A percentile compares a stretch with the other conserved stretches of the same genome.
Evolutionary conservation across 176 grass and related monocot species (phyloP).

Genomic region (Luzula sylvatica): DNA sequence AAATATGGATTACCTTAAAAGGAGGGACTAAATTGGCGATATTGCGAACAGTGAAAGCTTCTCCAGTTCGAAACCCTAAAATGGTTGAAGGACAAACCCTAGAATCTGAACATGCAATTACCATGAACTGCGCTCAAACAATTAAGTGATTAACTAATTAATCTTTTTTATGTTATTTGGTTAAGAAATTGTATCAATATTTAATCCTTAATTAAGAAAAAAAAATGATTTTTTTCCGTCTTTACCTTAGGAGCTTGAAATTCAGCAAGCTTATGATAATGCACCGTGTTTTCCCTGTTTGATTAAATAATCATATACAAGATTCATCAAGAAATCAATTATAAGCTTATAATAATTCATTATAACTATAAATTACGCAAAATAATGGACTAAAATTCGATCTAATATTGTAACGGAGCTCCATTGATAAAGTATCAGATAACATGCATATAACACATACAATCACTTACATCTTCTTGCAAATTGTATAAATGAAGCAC

Average conservation of each 20-base stretch:
- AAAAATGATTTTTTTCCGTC: too few relatives aligned
- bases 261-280: constrained; percentile 58
- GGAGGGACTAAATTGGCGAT: constrained; percentile 92
- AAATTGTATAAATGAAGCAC: too few relatives aligned
- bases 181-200: not conserved
- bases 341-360: not conserved
- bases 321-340: too few relatives aligned
- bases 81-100: constrained; percentile 74
- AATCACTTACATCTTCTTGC: too few relatives aligned
- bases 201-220: too few relatives aligned
- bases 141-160: constrained; percentile 3
- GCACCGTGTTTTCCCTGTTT: constrained; percentile 38
- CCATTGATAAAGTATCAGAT: too few relatives aligned
- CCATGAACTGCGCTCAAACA: constrained; percentile 74
- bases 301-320: constrained; percentile 15
- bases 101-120: constrained; percentile 85
- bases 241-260: constrained; percentile 77
- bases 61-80: constrained; percentile 88
- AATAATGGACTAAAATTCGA: constrained; percentile 7
- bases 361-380: constrained; percentile 15
- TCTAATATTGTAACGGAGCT: too few relatives aligned
- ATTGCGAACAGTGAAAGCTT: constrained; percentile 87
- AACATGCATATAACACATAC: too few relatives aligned
- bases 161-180: not conserved
- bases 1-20: constrained; percentile 12